Base-by-base conservation (phyloP, 805 yeast genomes). In the Wickerhamiella shivajii region DNA sequence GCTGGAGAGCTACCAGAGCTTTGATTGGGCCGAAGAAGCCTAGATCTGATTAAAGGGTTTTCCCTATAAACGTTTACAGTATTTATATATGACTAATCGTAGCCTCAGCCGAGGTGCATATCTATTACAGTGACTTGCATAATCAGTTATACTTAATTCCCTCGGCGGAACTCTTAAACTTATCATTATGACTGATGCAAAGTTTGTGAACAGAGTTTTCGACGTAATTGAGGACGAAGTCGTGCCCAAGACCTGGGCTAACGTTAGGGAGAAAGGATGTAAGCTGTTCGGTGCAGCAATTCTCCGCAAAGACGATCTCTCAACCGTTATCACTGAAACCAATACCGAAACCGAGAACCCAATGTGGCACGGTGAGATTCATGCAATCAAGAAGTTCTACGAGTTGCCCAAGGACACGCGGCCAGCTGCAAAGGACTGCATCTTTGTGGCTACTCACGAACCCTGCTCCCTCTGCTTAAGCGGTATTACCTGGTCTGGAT, bases 141-240 rank as follows among this genome's bases (percentile, higher is more conserved):
- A n/a, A n/a, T n/a, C n/a, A n/a, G n/a, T n/a, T n/a, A n/a, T n/a
- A n/a, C n/a, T n/a, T n/a, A n/a, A n/a, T n/a, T n/a, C n/a, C n/a
- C n/a, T n/a, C n/a, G n/a, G n/a, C n/a, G n/a, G n/a, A n/a, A n/a
- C n/a, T n/a, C n/a, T n/a, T n/a, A n/a, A n/a, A n/a, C n/a, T n/a
- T 34, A 63, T 70, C 69, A 64, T 63, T 18, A 18, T 38, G 33
- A 31, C 20, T 24, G 27, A n/a, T n/a, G n/a, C n/a, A 32, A 22
- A 31, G 18, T 28, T 40, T 33, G 23, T 37, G n/a, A 14, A 18
- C 24, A 32, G 39, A 6, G 32, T 44, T 6, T 27, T 44, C n/a
- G 46, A 44, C 23, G 44, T 44, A 9, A 39, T 42, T 4, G 47
- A 44, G 31, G 11, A 37, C 3, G 39, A 36, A 13, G 34, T 44